Base-by-base conservation (phyloP, 176 grass and related monocot genomes). In the Thalia dealbata region DNA sequence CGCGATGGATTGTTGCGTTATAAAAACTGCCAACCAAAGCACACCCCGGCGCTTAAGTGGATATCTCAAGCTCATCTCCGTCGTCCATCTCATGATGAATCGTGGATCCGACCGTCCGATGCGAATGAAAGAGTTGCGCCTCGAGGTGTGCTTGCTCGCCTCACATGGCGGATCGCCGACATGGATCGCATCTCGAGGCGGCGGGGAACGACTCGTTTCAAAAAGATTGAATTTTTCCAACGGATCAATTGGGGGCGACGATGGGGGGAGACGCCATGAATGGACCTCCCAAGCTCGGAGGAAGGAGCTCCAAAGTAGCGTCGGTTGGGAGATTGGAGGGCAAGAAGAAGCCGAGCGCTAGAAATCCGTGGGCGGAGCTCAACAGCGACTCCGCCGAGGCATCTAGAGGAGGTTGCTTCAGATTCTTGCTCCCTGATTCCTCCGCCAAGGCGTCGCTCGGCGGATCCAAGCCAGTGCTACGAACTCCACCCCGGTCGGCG, bases 341-440 rank as follows among this genome's bases (percentile, higher is more conserved):
- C 12, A 75, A 43, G 56, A 62, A 60, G 41, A 71, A 63, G 35
- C 38, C 67, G 24, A 62, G 25, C 15, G 21, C 67, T 14, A 71
- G 67, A 35, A 50, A 61, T 71, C 67, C 67, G 14, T 48, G 61
- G 25, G 50, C 23, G 38, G 77, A 79, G 50, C 48, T 68, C 54
- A 51, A 62, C 42, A 15, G 24, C 7, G 16, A 15, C 52, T 61
- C 77, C 35, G 9, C n/a, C 2, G 77, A 71, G 24, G 55, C 55
- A 41, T 41, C 77, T 6, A 58, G 54, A 61, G 23, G 67, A 7
- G 77, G 67, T 13, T 71, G 77, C 54, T 60, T 79, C 30, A 59
- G 77, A 38, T 79, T 79, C 55, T 69, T 79, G 46, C 63, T 78
- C 27, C 35, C 64, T 2, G 69, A 71, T 27, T 79, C 77, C 52